Percentiles rank a stretch among this genome's conserved stretches.
These are phyloP conservation scores for Pythium phragmiticola DNA, from an alignment of 352 stramenopile species.

Conservation along the genomic window DNA sequence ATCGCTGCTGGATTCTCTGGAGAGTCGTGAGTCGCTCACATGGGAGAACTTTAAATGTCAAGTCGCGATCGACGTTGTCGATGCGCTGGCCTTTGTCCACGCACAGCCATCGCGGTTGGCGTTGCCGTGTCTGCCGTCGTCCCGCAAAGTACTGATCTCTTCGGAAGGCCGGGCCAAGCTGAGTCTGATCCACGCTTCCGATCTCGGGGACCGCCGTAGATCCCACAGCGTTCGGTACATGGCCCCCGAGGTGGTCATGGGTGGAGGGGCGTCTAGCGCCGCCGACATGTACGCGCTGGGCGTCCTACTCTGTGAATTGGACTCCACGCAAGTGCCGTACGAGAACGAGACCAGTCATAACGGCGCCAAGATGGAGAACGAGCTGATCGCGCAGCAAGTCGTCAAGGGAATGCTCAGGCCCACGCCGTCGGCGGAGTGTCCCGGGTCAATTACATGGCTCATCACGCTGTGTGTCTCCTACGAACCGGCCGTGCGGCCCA, in stretches of 20 bases:
- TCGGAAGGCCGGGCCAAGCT: neutral
- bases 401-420: constrained; percentile 58
- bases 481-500: constrained; percentile 52
- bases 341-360: constrained; percentile 65
- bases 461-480: constrained; percentile 51
- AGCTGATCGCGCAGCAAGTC: constrained; percentile 67
- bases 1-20: constrained; percentile 17
- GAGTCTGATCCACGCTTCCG: constrained; percentile 60
- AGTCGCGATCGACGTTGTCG: constrained; percentile 3
- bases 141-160: neutral
- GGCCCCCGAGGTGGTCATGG: constrained; percentile 28
- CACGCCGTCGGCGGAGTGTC: constrained; percentile 45
- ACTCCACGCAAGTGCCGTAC: constrained; percentile 66
- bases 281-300: constrained; percentile 34
- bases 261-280: constrained; percentile 6
- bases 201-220: constrained; percentile 48
- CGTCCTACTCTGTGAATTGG: constrained; percentile 56
- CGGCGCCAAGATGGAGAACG: constrained; percentile 58
- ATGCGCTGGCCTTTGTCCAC: neutral
- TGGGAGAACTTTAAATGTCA: constrained; percentile 44
- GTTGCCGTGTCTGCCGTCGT: neutral
- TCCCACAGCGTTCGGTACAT: constrained; percentile 48
- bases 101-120: neutral
- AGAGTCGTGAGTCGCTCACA: constrained; percentile 36
- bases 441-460: constrained; percentile 45